Evolutionary conservation across 1,284 basidiomycete genomes (phyloP).

Genomic region (Peniophora sp.): DNA sequence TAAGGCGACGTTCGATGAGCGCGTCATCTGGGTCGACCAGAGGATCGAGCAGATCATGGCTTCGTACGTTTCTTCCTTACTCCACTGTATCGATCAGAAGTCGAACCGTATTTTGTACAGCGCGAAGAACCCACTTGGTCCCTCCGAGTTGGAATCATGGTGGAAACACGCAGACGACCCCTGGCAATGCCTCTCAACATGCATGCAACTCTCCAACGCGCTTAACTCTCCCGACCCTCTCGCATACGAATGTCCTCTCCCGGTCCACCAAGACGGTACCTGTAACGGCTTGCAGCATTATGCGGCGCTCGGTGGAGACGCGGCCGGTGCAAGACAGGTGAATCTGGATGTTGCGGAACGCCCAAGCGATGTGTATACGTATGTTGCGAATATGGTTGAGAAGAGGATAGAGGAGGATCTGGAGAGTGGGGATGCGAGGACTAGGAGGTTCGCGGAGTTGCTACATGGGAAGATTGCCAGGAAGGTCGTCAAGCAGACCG

Average conservation of each 20-base stretch:
- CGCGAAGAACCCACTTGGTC: conserved; percentile 76
- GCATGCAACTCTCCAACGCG: conserved; percentile 80
- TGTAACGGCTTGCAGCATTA: conserved; percentile 99
- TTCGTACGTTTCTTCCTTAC: neutral
- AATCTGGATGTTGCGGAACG: conserved; percentile 83
- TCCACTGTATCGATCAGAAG: too few relatives aligned
- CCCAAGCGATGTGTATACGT: conserved; percentile 94
- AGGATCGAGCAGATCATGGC: conserved; percentile 72
- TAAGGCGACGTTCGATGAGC: conserved; percentile 91
- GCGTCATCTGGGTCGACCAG: conserved; percentile 73
- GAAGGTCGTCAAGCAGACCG: conserved; percentile 98
- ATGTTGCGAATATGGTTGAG: conserved; percentile 84
- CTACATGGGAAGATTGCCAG: conserved; percentile 80
- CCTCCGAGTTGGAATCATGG: conserved; percentile 62
- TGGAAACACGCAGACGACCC: conserved; percentile 93
- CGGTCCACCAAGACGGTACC: conserved; percentile 97
- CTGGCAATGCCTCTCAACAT: conserved; percentile 94
- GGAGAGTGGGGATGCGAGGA: conserved; percentile 35
- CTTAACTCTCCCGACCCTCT: conserved; percentile 70
- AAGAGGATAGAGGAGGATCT: conserved; percentile 41
- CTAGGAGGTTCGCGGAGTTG: conserved; percentile 44
- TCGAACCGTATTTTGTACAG: conserved; percentile 32
- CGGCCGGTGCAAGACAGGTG: conserved; percentile 85
- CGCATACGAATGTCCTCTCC: conserved; percentile 68
- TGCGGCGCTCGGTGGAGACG: conserved; percentile 93